Base-by-base conservation (phyloP, 495 filamentous ascomycete genomes). In the Neurospora discreta region DNA sequence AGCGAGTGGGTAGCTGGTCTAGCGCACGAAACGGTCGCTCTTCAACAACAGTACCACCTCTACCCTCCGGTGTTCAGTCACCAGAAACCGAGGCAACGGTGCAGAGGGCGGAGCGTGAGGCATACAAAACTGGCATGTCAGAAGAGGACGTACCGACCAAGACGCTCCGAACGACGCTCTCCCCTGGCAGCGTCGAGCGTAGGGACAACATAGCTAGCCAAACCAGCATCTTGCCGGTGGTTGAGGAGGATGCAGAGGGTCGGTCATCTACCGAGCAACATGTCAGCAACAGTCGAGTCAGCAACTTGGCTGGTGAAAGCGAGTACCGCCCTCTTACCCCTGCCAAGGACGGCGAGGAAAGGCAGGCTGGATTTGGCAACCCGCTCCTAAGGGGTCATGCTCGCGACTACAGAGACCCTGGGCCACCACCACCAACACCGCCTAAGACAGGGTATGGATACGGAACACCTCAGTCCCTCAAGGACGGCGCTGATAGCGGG, bases 241-340 rank as follows among this genome's bases (percentile, higher is more conserved):
- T 99, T 9, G 93, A 97, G 71, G 95, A 99, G 83, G 91, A 90
- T 36, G 91, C 90, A 15, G 95, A 98, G 80, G 91, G 88, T 20
- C 88, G 86, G 5, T 94, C 91, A 71, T 88, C 90, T 23, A 89
- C 90, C 4, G 87, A 80, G 41, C 81, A 78, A 39, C 11, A 65
- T 33, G 85, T 80, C 68, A 78, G 76, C 13, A 81, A 78, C 52
- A 82, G 88, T 65, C 76, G 70, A 38, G 68, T 81, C 68, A 84
- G 82, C 70, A 78, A 87, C 68, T 39, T 69, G 60, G 67, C 70
- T 65, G 70, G 75, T 38, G 80, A 80, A 26, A 84, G 81, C 69
- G 87, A 85, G 70, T 76, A 81, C 68, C 79, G 81, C 26, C 80
- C 82, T 38, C 74, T 81, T 15, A 84, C 83, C 9, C 82, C 83